A percentile compares a stretch with the other conserved stretches of the same genome.
Evolutionary conservation across 2,329 filamentous ascomycete genomes (phyloP).

Genomic region (Ascomycota sp.): DNA sequence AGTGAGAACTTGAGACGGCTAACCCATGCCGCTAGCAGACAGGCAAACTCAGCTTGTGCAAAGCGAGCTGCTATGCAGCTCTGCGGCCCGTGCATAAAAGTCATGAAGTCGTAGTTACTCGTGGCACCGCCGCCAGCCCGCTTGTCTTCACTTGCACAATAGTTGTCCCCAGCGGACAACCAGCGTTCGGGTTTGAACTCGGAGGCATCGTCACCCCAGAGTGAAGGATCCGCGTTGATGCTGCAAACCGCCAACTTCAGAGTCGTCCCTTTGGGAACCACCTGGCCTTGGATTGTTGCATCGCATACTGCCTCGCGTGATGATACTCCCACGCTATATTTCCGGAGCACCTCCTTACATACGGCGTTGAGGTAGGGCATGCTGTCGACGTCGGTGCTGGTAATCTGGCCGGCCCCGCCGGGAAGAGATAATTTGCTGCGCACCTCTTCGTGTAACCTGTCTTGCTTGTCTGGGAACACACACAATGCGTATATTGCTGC

Average conservation of each 20-base stretch:
- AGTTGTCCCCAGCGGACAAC: conserved; percentile 6
- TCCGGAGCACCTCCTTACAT: conserved; percentile 20
- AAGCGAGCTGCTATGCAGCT: conserved; percentile 27
- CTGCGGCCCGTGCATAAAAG: conserved; percentile 45
- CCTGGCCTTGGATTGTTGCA: conserved; percentile 11
- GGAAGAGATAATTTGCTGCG: conserved; percentile 32
- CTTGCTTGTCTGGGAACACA: conserved; percentile 42
- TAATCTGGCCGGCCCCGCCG: not conserved
- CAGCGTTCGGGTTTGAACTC: conserved; percentile 18
- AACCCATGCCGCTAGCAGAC: conserved; percentile 54
- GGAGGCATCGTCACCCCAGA: conserved; percentile 16
- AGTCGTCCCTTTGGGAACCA: conserved; percentile 15
- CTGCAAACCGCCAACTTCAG: conserved; percentile 12
- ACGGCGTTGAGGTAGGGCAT: conserved; percentile 18
- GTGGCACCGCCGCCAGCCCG: conserved; percentile 5
- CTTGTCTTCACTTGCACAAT: conserved; percentile 3
- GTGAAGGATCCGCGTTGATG: conserved; percentile 9
- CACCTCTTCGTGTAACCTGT: conserved; percentile 46
- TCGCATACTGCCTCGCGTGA: conserved; percentile 13
- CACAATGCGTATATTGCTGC: conserved; percentile 57
- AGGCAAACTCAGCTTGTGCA: conserved; percentile 67
- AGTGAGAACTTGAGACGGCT: conserved; percentile 49
- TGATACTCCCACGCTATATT: conserved; percentile 14
- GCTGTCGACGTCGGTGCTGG: conserved; percentile 2
- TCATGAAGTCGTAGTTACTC: conserved; percentile 50